Conservation (phyloP, 257 asterid species). For the Solanum clarkiae region DNA sequence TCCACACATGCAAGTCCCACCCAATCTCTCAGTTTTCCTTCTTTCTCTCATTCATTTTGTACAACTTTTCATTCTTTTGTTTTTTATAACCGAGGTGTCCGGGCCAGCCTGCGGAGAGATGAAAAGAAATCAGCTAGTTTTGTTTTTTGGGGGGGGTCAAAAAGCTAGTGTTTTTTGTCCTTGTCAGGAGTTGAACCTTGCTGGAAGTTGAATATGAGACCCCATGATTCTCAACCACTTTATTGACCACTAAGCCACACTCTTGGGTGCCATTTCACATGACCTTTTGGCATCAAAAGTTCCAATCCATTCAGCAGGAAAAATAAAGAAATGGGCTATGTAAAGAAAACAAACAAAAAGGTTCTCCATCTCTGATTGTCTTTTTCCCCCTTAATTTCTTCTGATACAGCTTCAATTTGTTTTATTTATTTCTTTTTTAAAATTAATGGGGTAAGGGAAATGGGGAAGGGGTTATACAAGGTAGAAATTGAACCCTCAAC, state of each 20-base stretch:
- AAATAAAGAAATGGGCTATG: background rate
- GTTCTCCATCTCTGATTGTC: background rate
- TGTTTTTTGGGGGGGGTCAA: background rate
- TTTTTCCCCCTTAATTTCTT: background rate
- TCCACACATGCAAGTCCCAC: background rate
- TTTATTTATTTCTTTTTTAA: background rate
- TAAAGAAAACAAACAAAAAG: background rate
- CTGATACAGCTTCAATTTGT: background rate
- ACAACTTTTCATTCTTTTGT: background rate
- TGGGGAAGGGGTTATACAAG: background rate
- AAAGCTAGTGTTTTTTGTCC: background rate
- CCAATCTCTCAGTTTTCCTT: background rate
- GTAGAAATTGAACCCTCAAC: background rate
- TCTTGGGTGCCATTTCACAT: background rate
- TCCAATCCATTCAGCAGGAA: background rate
- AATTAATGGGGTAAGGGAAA: background rate
- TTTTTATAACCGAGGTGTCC: background rate
- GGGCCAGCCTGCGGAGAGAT: background rate
- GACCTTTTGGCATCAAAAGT: background rate
- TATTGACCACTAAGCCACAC: background rate
- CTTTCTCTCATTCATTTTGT: background rate
- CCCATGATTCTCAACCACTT: background rate
- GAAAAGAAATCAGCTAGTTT: background rate
- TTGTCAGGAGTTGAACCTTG: background rate
- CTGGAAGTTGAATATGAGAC: background rate